Evolutionary conservation across 2,329 filamentous ascomycete species (phyloP).

Genomic region (Penicillium sp.): DNA sequence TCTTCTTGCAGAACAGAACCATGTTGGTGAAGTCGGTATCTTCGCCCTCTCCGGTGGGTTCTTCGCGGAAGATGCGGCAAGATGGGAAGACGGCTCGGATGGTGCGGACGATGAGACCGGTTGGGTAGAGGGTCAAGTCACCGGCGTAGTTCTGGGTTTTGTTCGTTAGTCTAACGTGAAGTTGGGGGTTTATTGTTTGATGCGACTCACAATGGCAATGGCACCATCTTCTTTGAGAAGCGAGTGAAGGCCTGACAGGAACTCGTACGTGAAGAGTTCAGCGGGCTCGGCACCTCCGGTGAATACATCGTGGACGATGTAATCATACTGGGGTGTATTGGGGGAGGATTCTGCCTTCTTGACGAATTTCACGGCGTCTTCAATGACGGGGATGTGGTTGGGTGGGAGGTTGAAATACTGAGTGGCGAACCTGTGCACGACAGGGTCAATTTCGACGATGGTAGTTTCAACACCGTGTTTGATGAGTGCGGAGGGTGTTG

Average conservation of each 20-base stretch:
- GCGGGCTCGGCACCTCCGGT: conserved; percentile 93
- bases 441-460: conserved; percentile 90
- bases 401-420: conserved; percentile 78
- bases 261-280: conserved; percentile 81
- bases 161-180: conserved; percentile 12
- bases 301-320: conserved; percentile 97
- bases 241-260: conserved; percentile 67
- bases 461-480: conserved; percentile 88
- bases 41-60: conserved; percentile 47
- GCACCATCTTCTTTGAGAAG: conserved; percentile 77
- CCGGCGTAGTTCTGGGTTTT: conserved; percentile 81
- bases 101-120: conserved; percentile 76
- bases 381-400: conserved; percentile 76
- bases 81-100: conserved; percentile 80
- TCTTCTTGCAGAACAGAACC: conserved; percentile 88
- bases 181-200: background rate
- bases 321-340: conserved; percentile 63
- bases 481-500: conserved; percentile 81
- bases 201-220: conserved; percentile 73
- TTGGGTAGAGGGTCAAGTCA: conserved; percentile 74
- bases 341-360: conserved; percentile 46
- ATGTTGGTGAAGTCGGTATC: conserved; percentile 86
- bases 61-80: conserved; percentile 87
- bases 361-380: conserved; percentile 75
- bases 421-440: conserved; percentile 77